These are phyloP conservation scores for Syzygium oleosum DNA, from an alignment of 345 rosid genomes.

Conservation along the genomic window DNA sequence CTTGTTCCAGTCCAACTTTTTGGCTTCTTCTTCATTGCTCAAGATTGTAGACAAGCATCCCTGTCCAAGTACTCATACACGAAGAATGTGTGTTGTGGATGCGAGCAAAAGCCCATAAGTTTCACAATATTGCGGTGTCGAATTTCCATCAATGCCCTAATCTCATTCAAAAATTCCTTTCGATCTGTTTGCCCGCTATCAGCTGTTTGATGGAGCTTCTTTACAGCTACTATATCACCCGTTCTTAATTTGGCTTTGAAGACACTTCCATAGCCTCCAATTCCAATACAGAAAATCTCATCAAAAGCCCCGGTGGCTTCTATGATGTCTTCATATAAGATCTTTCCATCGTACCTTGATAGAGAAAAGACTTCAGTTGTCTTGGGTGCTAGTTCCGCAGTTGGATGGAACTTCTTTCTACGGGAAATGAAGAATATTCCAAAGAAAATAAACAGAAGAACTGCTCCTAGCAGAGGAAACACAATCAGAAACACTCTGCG, in stretches of 20 bases:
- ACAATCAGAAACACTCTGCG: not conserved
- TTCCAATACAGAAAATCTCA: slow-evolving; percentile 7
- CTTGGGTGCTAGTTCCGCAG: accelerated
- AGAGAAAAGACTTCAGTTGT: not conserved
- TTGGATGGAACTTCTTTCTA: not conserved
- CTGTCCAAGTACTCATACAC: slow-evolving; percentile 6
- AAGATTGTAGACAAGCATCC: slow-evolving; percentile 3
- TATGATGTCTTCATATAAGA: slow-evolving; percentile 11
- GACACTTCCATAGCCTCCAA: slow-evolving; percentile 20
- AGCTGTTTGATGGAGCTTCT: slow-evolving; percentile 8
- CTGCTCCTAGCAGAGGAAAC: not conserved
- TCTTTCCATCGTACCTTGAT: slow-evolving; percentile 1
- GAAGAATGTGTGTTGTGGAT: slow-evolving; percentile 2
- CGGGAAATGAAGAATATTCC: not conserved
- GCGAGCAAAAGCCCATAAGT: not conserved
- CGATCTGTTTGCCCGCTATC: not conserved
- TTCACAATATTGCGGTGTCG: slow-evolving; percentile 8
- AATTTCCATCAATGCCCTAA: slow-evolving; percentile 2
- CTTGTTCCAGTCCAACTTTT: not conserved
- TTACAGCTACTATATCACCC: slow-evolving; percentile 11
- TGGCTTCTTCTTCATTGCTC: not conserved
- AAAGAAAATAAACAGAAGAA: not conserved
- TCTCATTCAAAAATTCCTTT: slow-evolving; percentile 9
- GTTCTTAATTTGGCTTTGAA: slow-evolving; percentile 13
- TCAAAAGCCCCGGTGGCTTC: slow-evolving; percentile 3